Evolutionary conservation across 129 eudicot genomes (phyloP).

Genomic region (Tagetes patula): DNA sequence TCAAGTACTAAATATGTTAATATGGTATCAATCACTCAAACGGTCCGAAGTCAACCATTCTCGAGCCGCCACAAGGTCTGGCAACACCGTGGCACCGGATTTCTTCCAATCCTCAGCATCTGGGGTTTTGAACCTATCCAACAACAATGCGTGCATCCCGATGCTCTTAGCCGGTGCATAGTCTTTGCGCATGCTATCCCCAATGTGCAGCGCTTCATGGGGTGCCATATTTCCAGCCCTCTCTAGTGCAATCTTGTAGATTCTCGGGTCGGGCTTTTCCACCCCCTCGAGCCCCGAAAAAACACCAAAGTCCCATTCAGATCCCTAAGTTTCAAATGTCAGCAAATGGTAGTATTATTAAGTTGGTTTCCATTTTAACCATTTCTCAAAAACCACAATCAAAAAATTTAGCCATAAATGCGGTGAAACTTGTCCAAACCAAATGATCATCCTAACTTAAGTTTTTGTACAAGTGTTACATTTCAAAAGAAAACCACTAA

Average conservation of each 20-base stretch:
- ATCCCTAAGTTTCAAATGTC: slow-evolving; percentile 53
- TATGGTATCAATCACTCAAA: slow-evolving; percentile 19
- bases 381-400: not conserved
- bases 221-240: slow-evolving; percentile 87
- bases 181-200: slow-evolving; percentile 94
- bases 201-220: slow-evolving; percentile 76
- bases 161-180: slow-evolving; percentile 83
- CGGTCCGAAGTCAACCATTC: slow-evolving; percentile 62
- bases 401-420: not conserved
- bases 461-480: not conserved
- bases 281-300: slow-evolving; percentile 95
- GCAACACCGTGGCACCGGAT: slow-evolving; percentile 75
- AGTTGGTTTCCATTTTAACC: not conserved
- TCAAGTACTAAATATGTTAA: not conserved
- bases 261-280: slow-evolving; percentile 85
- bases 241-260: slow-evolving; percentile 76
- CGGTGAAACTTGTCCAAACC: not conserved
- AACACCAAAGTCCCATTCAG: slow-evolving; percentile 98
- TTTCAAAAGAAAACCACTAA: slow-evolving; percentile 23
- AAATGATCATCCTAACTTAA: not conserved
- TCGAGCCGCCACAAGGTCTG: slow-evolving; percentile 68
- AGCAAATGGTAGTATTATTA: not conserved
- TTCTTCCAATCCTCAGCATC: slow-evolving; percentile 78
- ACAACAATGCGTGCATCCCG: slow-evolving; percentile 88
- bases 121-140: slow-evolving; percentile 79